Evolutionary conservation across 2,329 filamentous ascomycete species (phyloP), one percentile per base, ranked within the genome.

Genomic region (Leptographium radiaticola): DNA sequence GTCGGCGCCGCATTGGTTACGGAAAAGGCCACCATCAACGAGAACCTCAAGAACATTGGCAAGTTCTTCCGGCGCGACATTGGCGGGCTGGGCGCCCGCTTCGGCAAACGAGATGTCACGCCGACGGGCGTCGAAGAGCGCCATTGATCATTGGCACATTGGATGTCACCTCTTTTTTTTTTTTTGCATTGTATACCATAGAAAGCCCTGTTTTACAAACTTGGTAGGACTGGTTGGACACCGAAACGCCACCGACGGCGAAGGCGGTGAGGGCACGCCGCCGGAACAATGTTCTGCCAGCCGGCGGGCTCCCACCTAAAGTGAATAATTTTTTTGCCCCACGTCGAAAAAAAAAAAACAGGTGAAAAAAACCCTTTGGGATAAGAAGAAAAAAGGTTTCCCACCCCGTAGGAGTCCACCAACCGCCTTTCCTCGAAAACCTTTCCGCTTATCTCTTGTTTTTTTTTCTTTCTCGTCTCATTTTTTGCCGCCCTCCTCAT

Each of bases 1-100:
- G 52, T 39, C 30, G 53, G 42, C 15, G 30, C 45, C 13, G 45
- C 59, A 51, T 10, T 44, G 20, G 42, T 44, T 10, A 13, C 42
- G 1, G 75, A 80, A 53, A 81, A 84, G 62, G 80, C 79, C 9
- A 88, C 86, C 52, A 79, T 96, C 59, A 95, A 96, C 65, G 90
- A 95, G 69, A 96, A 96, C 68, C 67, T 97, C 68, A 90, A 89
- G 71, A 95, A 89, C 66, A 87, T 98, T 69, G 91, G 91, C 30
- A 96, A 95, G 70, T 96, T 97, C 71, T 97, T 97, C 73, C 83
- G 86, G 58, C 75, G 91, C 58, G 91, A 96, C 71, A 83, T 91
- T 58, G 86, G 87, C 34, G 81, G 83, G 2, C 77, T 91, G 59
- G 84, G 86, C 2, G 80, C 79, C 12, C 72, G 86, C 59, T 90